Evolutionary conservation across 1,284 basidiomycete genomes (phyloP), one percentile per base, ranked within the genome.

Genomic region (Sanghuangporus weigelae): DNA sequence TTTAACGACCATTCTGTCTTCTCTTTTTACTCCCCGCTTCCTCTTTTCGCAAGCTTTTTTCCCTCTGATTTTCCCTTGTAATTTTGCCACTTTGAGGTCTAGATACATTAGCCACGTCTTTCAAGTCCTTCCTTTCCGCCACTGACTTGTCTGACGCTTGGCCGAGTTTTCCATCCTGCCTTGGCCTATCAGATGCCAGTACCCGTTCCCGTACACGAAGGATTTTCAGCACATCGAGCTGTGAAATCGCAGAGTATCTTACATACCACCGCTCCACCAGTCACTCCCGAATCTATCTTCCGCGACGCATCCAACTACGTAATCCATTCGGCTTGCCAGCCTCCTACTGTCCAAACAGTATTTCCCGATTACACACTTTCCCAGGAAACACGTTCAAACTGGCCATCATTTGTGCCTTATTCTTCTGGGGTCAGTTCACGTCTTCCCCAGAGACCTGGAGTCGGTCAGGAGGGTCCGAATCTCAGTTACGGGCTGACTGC

Each of bases 401-500:
- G 60, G 60, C 6, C 53, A 19, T 49, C 40, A 4, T 21, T 35
- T 26, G 26, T 49, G 11, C 42, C 44, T 49, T 49, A 16, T 21
- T 38, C 23, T 19, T 46, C 31, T 40, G 60, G 35, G 14, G 54
- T 36, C 14, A 38, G 38, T 31, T 7, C 35, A 12, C 58, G 19
- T 31, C 14, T 60, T 36, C 6, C 19, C 19, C 51, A 40, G 14
- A 36, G 48, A n/a, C n/a, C 58, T 21, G 36, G 39, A 46, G 42
- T 38, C 40, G 54, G n/a, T 12, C 31, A 38, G 31, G 60, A 62
- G 42, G 49, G 54, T 31, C 80, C 78, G 83, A 79, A 76, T 88
- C 90, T 89, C 88, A 71, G 73, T 67, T 74, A 75, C 76, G 89
- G 89, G 89, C 90, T 91, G 84, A 79, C 81, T 74, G 72, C 71